Conservation (phyloP, 768 basidiomycete genomes). For the Rhizopogon sp. region DNA sequence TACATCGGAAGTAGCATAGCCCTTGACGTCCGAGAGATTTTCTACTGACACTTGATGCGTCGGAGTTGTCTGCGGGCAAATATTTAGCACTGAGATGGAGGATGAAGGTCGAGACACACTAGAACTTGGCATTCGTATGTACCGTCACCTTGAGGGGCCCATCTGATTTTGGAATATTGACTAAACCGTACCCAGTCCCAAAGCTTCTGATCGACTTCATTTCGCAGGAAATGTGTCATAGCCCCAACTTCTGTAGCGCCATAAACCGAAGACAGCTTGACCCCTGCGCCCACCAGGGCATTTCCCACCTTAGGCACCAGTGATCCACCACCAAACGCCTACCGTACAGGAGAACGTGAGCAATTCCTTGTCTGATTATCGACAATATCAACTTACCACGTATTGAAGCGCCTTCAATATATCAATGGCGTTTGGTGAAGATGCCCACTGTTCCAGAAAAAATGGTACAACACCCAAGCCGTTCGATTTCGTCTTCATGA, state of each 20-base stretch:
- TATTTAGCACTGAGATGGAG: background rate
- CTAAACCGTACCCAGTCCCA: slow-evolving; percentile 34
- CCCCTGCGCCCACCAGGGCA: slow-evolving; percentile 26
- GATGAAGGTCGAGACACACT: slow-evolving; percentile 16
- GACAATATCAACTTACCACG: slow-evolving; percentile 21
- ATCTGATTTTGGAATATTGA: slow-evolving; percentile 16
- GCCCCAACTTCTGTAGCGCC: slow-evolving; percentile 30
- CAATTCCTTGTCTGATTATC: too few relatives aligned
- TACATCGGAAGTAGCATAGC: slow-evolving; percentile 40
- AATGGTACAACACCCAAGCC: slow-evolving; percentile 32
- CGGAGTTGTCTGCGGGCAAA: slow-evolving; percentile 1
- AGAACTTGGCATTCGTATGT: slow-evolving; percentile 34
- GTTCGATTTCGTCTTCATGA: slow-evolving; percentile 22
- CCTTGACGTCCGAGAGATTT: slow-evolving; percentile 35
- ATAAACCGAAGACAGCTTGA: slow-evolving; percentile 28
- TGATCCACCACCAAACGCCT: slow-evolving; percentile 37
- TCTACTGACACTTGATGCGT: slow-evolving; percentile 9
- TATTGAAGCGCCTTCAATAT: slow-evolving; percentile 18
- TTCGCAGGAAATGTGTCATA: slow-evolving; percentile 1
- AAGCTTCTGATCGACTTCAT: slow-evolving; percentile 10
- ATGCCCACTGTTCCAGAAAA: slow-evolving; percentile 33
- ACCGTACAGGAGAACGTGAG: background rate
- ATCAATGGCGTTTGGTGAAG: slow-evolving; percentile 17
- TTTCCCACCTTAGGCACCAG: slow-evolving; percentile 31
- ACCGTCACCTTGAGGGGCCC: slow-evolving; percentile 27